Conservation (phyloP, 257 asterid genomes). For the Rauvolfia tetraphylla region DNA sequence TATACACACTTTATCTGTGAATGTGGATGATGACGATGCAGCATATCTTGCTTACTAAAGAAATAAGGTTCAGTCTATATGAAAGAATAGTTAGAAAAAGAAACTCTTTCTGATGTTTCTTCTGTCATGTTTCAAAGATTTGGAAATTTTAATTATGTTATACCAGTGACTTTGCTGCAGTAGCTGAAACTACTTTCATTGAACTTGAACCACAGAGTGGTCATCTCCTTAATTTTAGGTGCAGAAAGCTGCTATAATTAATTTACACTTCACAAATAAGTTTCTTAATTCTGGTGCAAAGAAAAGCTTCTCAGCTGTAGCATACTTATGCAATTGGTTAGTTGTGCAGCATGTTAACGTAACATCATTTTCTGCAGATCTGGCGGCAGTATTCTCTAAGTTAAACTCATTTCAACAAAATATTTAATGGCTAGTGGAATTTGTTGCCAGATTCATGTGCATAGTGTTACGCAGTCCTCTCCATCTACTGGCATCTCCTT, state of each 20-base stretch:
- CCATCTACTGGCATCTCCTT: conserved; percentile 41
- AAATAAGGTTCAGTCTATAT: neutral
- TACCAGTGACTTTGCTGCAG: neutral
- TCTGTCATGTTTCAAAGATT: neutral
- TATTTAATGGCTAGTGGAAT: conserved; percentile 27
- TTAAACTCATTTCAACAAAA: neutral
- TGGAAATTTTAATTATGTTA: neutral
- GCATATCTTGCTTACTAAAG: neutral
- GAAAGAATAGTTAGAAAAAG: neutral
- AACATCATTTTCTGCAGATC: conserved; percentile 1
- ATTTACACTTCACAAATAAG: neutral
- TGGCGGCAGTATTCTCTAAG: conserved; percentile 1
- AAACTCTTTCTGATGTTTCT: neutral
- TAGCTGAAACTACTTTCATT: neutral
- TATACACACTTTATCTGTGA: neutral
- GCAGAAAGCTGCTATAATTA: neutral
- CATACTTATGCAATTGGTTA: neutral
- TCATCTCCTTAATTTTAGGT: neutral
- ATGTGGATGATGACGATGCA: neutral
- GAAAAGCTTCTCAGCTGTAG: neutral
- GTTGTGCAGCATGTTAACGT: neutral
- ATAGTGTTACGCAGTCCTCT: conserved; percentile 30
- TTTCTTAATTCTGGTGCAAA: neutral
- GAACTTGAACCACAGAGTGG: neutral
- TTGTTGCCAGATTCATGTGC: conserved; percentile 26